Evolutionary conservation across 805 yeast genomes (phyloP).

Genomic region (Hanseniaspora nectarophila): DNA sequence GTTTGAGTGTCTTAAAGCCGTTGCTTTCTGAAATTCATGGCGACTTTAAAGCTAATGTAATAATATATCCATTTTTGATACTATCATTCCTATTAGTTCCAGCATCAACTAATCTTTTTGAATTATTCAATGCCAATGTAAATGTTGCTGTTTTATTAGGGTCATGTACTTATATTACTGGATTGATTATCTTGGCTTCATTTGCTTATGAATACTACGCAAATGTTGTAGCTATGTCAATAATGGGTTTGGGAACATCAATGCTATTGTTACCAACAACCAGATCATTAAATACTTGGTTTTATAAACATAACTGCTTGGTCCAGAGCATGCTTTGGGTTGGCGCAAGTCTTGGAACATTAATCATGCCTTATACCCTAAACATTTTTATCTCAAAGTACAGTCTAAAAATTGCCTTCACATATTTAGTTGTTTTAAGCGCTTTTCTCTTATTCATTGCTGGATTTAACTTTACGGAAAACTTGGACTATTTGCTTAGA

Average conservation of each 20-base stretch:
- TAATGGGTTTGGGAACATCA: conserved; percentile 19
- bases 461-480: conserved; percentile 25
- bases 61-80: neutral
- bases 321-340: conserved; percentile 37
- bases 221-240: neutral
- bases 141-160: neutral
- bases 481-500: conserved; percentile 20
- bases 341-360: conserved; percentile 43
- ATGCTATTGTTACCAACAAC: conserved; percentile 34
- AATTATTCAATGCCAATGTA: neutral
- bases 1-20: neutral
- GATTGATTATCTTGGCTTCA: neutral
- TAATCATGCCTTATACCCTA: conserved; percentile 36
- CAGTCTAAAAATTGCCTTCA: conserved; percentile 43
- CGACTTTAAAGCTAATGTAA: neutral
- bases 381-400: conserved; percentile 30
- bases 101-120: neutral
- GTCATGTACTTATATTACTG: neutral
- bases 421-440: conserved; percentile 37
- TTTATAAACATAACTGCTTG: conserved; percentile 32
- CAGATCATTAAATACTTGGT: conserved; percentile 36
- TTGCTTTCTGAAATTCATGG: neutral
- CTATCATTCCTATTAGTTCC: conserved; percentile 2
- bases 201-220: neutral
- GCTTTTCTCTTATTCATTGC: conserved; percentile 21